Evolutionary conservation across 192 early-diverging fungal species (phyloP), one percentile per base, ranked within the genome.

Genomic region (Linnemannia exigua): DNA sequence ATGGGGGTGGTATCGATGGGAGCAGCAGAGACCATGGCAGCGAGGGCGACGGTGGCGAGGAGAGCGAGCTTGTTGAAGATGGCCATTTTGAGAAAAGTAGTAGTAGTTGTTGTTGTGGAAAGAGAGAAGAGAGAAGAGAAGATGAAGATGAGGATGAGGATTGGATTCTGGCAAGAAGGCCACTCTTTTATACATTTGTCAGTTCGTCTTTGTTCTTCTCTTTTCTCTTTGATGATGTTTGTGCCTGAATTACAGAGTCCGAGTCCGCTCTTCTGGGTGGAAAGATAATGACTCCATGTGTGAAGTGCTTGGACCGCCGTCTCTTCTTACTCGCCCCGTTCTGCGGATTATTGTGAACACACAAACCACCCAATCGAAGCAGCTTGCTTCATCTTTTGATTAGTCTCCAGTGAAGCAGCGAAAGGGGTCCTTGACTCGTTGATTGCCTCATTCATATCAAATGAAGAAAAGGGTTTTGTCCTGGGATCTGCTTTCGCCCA

Each of bases 21-120:
- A 22, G 77, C 77, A 31, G 77, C 73, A 35, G 83, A 54, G 61
- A 75, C 67, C 67, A 76, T 79, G 74, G 77, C 44, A 46, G 75
- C 77, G 20, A 85, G 73, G 35, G 83, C 74, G 58, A 77, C 82
- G 46, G 74, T 79, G 61, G 83, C 83, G 36, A 85, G 61, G 78
- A 86, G 46, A 74, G 79, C 74, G 74, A 86, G 74, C 63, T 86
- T 86, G 84, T 61, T 67, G 84, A 86, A 76, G 67, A 86, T 47
- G 31, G 78, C 66, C 78, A 80, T 86, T 70, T 52, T 80, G 84
- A 12, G 38, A 68, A 63, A 68, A 61, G 38, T 58, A 67, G 54
- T 28, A 41, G 52, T 54, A 73, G 47, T 69, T 71, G 63, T 54
- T 58, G 70, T 36, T 17, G 31, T 66, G 48, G 48, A 73, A 44